Evolutionary conservation across 2,329 filamentous ascomycete species (phyloP).

Genomic region (Thielaviopsis euricoi): DNA sequence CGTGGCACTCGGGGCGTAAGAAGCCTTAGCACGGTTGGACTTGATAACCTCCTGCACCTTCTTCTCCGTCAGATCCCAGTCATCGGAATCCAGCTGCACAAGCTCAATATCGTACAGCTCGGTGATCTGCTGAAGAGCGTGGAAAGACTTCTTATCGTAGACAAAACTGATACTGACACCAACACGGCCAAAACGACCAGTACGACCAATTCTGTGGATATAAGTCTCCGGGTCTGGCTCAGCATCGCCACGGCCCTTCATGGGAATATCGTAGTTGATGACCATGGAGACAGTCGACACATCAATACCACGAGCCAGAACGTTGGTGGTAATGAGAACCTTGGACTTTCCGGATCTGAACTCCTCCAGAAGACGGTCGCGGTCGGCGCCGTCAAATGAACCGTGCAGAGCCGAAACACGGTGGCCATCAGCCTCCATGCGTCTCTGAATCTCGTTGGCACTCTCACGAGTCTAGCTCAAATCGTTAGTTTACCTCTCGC

Average conservation of each 20-base stretch:
- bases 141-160: conserved; percentile 67
- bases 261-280: conserved; percentile 86
- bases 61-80: conserved; percentile 83
- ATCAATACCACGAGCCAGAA: conserved; percentile 89
- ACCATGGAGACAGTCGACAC: conserved; percentile 87
- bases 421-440: conserved; percentile 80
- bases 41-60: conserved; percentile 71
- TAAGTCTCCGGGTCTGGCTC: conserved; percentile 92
- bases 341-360: conserved; percentile 82
- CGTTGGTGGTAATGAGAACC: conserved; percentile 95
- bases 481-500: not conserved
- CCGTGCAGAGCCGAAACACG: conserved; percentile 82
- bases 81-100: conserved; percentile 62
- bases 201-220: conserved; percentile 92
- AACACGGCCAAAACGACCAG: conserved; percentile 88
- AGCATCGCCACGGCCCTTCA: conserved; percentile 56
- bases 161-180: conserved; percentile 94
- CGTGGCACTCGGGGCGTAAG: conserved; percentile 31
- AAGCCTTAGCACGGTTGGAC: conserved; percentile 42
- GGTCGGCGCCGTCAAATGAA: conserved; percentile 65
- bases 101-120: conserved; percentile 66
- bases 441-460: conserved; percentile 66
- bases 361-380: conserved; percentile 68
- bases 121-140: conserved; percentile 65
- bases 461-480: conserved; percentile 60